A percentile compares a stretch with the other conserved stretches of the same genome.
phyloP scores from a whole-genome alignment of 345 rosid species.

The Gossypium bickii region DNA sequence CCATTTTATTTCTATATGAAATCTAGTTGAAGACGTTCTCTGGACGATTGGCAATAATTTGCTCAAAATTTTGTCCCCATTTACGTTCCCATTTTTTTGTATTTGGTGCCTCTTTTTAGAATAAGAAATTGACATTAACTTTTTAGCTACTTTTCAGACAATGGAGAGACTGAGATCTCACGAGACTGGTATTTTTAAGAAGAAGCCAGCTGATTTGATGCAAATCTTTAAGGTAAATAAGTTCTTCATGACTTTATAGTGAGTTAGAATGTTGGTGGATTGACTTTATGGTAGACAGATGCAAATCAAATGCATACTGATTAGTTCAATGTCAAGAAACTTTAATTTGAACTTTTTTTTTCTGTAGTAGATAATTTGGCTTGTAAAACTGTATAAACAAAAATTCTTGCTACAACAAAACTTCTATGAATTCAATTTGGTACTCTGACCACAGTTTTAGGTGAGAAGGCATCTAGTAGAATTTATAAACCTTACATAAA shows the following conservation, averaged over 20 bases:
- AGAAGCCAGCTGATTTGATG: constrained; percentile 87
- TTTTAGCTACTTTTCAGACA: constrained; percentile 46
- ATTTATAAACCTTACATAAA: background rate
- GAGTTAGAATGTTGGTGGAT: background rate
- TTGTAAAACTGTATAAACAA: background rate
- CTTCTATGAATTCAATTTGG: background rate
- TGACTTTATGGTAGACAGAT: background rate
- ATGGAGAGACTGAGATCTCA: constrained; percentile 92
- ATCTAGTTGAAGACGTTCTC: background rate
- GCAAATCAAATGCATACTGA: background rate
- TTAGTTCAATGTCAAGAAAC: background rate
- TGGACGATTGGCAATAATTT: background rate
- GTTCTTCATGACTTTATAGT: constrained; percentile 15
- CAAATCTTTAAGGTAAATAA: constrained; percentile 83
- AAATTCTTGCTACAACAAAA: background rate
- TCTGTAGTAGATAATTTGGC: background rate
- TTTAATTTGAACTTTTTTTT: background rate
- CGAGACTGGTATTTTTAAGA: constrained; percentile 80
- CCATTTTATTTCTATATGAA: background rate
- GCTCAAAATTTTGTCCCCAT: background rate
- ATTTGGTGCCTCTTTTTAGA: background rate
- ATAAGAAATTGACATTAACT: constrained; percentile 8
- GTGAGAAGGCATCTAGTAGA: background rate
- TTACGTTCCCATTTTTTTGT: background rate
- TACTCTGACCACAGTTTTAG: background rate